A percentile compares a stretch with the other conserved stretches of the same genome.
These are phyloP conservation scores for Curvularia hawaiiensis DNA, from an alignment of 2,329 filamentous ascomycete species.

Conservation along the genomic window DNA sequence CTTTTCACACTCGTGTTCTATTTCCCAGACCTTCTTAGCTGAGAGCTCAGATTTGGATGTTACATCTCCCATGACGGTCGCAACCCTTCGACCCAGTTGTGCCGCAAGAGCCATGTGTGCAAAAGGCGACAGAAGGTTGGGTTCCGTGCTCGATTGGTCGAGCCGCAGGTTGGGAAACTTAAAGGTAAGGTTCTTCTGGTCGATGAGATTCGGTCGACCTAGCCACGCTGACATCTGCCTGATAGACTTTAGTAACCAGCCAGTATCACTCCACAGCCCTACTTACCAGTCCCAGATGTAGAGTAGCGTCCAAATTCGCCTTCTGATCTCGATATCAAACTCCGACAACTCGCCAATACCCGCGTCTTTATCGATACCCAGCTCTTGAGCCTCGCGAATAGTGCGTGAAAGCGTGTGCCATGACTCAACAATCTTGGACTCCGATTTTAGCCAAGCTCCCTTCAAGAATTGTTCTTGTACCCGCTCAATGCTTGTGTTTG, in stretches of 20 bases:
- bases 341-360: conserved; percentile 47
- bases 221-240: conserved; percentile 53
- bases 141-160: conserved; percentile 39
- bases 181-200: conserved; percentile 48
- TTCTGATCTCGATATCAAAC: conserved; percentile 55
- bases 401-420: conserved; percentile 55
- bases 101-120: conserved; percentile 52
- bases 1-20: conserved; percentile 47
- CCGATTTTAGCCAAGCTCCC: conserved; percentile 55
- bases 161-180: conserved; percentile 50
- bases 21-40: conserved; percentile 26
- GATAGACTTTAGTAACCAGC: neutral
- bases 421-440: conserved; percentile 54
- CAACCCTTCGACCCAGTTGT: conserved; percentile 44
- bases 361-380: conserved; percentile 51
- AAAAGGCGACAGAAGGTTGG: conserved; percentile 51
- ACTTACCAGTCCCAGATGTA: conserved; percentile 57
- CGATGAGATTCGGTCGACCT: conserved; percentile 53
- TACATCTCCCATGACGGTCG: conserved; percentile 27
- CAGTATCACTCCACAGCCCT: neutral
- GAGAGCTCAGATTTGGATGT: conserved; percentile 23
- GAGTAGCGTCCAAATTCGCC: conserved; percentile 54
- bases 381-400: conserved; percentile 56
- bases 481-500: conserved; percentile 52
- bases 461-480: conserved; percentile 58